Percentiles rank a stretch among this genome's conserved stretches.
Conservation (phyloP, 2,329 filamentous ascomycete genomes). For the Paecilomyces fulvus region DNA sequence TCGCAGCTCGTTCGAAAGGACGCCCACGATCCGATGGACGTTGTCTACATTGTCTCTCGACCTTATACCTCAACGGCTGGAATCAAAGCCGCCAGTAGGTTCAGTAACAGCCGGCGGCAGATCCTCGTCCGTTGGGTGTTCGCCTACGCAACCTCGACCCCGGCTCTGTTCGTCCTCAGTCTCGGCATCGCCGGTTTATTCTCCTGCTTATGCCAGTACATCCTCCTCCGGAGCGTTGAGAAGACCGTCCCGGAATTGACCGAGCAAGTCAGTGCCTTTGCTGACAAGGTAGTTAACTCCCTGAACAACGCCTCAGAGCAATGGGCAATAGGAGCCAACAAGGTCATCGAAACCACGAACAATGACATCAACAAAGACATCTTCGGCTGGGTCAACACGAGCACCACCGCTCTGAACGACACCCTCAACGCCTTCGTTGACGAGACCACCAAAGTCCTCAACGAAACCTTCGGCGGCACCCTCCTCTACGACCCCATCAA, state of each 20-base stretch:
- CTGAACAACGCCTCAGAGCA: slow-evolving; percentile 63
- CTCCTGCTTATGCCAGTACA: slow-evolving; percentile 71
- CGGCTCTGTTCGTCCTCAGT: slow-evolving; percentile 77
- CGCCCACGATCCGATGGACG: slow-evolving; percentile 72
- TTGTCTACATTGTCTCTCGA: slow-evolving; percentile 77
- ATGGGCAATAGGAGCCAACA: slow-evolving; percentile 72
- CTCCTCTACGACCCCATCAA: slow-evolving; percentile 69
- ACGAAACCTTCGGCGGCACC: slow-evolving; percentile 72
- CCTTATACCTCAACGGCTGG: slow-evolving; percentile 67
- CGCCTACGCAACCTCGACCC: slow-evolving; percentile 76
- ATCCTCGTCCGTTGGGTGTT: slow-evolving; percentile 73
- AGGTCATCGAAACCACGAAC: slow-evolving; percentile 56
- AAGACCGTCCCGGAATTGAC: slow-evolving; percentile 69
- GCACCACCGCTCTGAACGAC: slow-evolving; percentile 71
- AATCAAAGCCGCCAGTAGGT: slow-evolving; percentile 58
- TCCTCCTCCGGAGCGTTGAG: slow-evolving; percentile 65
- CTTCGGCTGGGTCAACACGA: slow-evolving; percentile 78
- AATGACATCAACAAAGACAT: slow-evolving; percentile 73
- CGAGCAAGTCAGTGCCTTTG: slow-evolving; percentile 67
- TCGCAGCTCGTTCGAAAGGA: slow-evolving; percentile 57
- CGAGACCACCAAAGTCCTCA: slow-evolving; percentile 65
- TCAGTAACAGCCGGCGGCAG: slow-evolving; percentile 56
- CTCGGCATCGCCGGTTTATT: slow-evolving; percentile 76
- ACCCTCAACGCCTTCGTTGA: slow-evolving; percentile 77
- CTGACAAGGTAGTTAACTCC: slow-evolving; percentile 64